Evolutionary conservation across 2,329 filamentous ascomycete genomes (phyloP).

Genomic region (Mycosphaerella arachidis): DNA sequence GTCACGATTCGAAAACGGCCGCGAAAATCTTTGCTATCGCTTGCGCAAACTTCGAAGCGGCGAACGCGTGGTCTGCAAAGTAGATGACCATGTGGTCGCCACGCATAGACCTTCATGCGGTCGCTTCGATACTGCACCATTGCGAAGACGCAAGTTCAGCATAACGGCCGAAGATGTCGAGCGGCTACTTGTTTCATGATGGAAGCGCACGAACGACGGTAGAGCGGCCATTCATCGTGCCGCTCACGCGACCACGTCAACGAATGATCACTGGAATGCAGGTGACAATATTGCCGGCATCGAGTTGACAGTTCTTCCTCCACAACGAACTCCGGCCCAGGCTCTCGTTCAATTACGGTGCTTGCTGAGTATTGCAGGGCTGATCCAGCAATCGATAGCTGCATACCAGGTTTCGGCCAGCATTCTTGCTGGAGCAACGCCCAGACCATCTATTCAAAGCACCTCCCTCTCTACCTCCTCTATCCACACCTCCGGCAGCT

Average conservation of each 20-base stretch:
- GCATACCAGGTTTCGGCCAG: background rate
- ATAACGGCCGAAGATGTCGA: background rate
- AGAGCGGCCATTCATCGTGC: background rate
- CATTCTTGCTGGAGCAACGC: background rate
- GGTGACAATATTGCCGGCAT: background rate
- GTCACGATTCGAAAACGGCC: background rate
- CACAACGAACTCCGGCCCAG: background rate
- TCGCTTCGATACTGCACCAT: background rate
- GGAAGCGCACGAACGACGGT: background rate
- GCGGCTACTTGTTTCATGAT: background rate
- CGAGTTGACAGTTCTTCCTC: background rate
- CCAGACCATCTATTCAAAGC: background rate
- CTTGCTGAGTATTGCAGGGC: background rate
- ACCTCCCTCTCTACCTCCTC: background rate
- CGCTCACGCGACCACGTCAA: background rate
- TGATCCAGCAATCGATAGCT: background rate
- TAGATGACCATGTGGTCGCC: background rate
- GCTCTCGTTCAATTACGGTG: background rate
- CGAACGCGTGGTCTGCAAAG: background rate
- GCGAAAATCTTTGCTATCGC: background rate
- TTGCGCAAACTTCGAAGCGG: background rate
- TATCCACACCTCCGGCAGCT: background rate
- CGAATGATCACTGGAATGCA: background rate
- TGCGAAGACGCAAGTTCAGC: background rate
- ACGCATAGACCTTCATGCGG: background rate